Conservation (phyloP, 2,329 filamentous ascomycete species). For the Neonectria sp. region DNA sequence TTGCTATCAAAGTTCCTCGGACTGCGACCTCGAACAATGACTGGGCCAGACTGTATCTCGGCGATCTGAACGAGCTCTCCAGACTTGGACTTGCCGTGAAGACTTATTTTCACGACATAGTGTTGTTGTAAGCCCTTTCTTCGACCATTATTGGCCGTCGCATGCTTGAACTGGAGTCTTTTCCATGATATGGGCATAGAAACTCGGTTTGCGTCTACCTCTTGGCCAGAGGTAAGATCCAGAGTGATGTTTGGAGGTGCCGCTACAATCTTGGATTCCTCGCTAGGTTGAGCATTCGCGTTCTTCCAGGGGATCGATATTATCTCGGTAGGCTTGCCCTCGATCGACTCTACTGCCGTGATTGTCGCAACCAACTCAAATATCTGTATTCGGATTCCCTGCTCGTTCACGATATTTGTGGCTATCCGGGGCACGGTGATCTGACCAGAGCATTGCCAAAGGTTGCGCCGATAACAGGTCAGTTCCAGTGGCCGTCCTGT, state of each 20-base stretch:
- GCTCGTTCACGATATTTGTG: slow-evolving; percentile 79
- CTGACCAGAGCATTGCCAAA: slow-evolving; percentile 94
- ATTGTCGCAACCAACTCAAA: slow-evolving; percentile 86
- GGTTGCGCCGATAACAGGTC: slow-evolving; percentile 94
- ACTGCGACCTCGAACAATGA: slow-evolving; percentile 93
- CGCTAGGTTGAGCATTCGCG: slow-evolving; percentile 69
- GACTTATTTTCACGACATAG: slow-evolving; percentile 89
- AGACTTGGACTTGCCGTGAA: slow-evolving; percentile 80
- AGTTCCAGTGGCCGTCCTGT: slow-evolving; percentile 79
- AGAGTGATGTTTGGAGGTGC: slow-evolving; percentile 70
- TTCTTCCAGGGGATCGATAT: slow-evolving; percentile 98
- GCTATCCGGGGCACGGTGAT: slow-evolving; percentile 83
- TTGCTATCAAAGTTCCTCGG: slow-evolving; percentile 94
- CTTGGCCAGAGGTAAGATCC: slow-evolving; percentile 72
- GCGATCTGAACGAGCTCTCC: slow-evolving; percentile 82
- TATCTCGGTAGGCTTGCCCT: slow-evolving; percentile 92
- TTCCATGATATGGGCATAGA: slow-evolving; percentile 94
- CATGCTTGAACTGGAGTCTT: slow-evolving; percentile 93
- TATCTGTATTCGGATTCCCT: slow-evolving; percentile 83
- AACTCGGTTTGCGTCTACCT: slow-evolving; percentile 83
- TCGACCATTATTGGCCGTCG: slow-evolving; percentile 95
- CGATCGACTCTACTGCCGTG: slow-evolving; percentile 90
- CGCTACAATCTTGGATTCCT: slow-evolving; percentile 65
- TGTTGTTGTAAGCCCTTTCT: slow-evolving; percentile 96
- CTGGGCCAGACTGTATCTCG: slow-evolving; percentile 91